phyloP scores from a whole-genome alignment of 805 yeast genomes.

The Ogataea nakhonphanomensis region DNA sequence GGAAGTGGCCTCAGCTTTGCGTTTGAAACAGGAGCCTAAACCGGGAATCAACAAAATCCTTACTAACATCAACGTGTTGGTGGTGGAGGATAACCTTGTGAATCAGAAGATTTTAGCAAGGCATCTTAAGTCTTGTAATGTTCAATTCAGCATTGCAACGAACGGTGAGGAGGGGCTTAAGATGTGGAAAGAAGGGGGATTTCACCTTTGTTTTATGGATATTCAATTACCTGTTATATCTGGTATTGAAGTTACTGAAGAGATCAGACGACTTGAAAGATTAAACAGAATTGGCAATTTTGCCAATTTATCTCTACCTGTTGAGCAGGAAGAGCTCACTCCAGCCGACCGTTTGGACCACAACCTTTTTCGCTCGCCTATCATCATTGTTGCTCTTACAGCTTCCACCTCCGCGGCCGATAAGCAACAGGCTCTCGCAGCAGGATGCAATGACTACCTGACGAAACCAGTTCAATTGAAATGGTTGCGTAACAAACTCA shows the following conservation, averaged over 20 bases:
- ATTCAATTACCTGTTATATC: slow-evolving; percentile 94
- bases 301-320: slow-evolving; percentile 23
- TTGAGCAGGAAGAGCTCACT: slow-evolving; percentile 14
- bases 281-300: slow-evolving; percentile 72
- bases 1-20: slow-evolving; percentile 15
- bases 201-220: slow-evolving; percentile 94
- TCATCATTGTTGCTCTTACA: slow-evolving; percentile 95
- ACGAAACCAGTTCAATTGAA: slow-evolving; percentile 93
- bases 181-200: slow-evolving; percentile 92
- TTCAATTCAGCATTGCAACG: slow-evolving; percentile 80
- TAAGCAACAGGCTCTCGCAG: slow-evolving; percentile 85
- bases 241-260: slow-evolving; percentile 92
- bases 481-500: slow-evolving; percentile 91
- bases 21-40: slow-evolving; percentile 23
- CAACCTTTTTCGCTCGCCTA: slow-evolving; percentile 78
- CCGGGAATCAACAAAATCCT: slow-evolving; percentile 59
- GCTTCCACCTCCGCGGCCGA: slow-evolving; percentile 86
- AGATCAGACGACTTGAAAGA: slow-evolving; percentile 80
- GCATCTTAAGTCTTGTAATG: slow-evolving; percentile 79
- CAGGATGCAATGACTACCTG: slow-evolving; percentile 95
- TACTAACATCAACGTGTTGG: slow-evolving; percentile 85
- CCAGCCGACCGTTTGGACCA: slow-evolving; percentile 56
- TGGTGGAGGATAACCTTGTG: slow-evolving; percentile 94
- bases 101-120: slow-evolving; percentile 90
- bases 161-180: slow-evolving; percentile 95